Base-by-base conservation (phyloP, 1,139 yeast genomes). In the Schwanniomyces etchellsii region DNA sequence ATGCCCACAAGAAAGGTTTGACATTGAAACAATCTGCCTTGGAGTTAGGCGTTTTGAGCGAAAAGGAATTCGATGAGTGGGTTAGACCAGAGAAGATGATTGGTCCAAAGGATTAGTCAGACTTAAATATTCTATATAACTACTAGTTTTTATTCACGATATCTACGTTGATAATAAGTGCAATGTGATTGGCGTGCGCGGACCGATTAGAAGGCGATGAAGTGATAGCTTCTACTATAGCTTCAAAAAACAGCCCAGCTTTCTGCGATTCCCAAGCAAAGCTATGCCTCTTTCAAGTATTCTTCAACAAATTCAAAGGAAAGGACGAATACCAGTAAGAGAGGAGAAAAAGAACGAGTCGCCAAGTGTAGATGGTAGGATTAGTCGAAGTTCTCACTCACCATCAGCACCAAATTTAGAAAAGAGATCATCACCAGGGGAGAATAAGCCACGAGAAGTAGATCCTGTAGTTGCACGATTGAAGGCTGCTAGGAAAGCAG, bases 1-100 rank as follows among this genome's bases (percentile, higher is more conserved):
- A 91, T 55, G 98, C 98, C 32, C 97, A 91, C 76, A 84, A 89
- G 72, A 88, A 91, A 72, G 96, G 96, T 20, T 74, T 89, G 52
- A 91, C 98, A 28, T 77, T 91, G 65, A 91, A 91, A 69, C 83
- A 86, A 62, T 80, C 95, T 38, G 96, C 96, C 39, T 70, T 91
- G 51, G 95, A 91, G 62, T 77, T 93, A 54, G 85, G 85, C 36
- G 88, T 82, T 35, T 74, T 91, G 55, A 73, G 77, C 35, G 78
- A 74, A 43, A 81, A 78, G 53, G 96, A 89, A 64, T 91, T 91
- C 50, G 94, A 88, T 60, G 74, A 86, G 62, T 91, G 95, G 95
- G 98, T 91, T 45, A 80, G 86, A 61, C 98, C 98, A 43, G 97
- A 91, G 70, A 78, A 84, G 55, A 91, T 91, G 98, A 77, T 91